phyloP scores from a whole-genome alignment of 1,139 yeast species.

The Kodamaea derodonti region DNA sequence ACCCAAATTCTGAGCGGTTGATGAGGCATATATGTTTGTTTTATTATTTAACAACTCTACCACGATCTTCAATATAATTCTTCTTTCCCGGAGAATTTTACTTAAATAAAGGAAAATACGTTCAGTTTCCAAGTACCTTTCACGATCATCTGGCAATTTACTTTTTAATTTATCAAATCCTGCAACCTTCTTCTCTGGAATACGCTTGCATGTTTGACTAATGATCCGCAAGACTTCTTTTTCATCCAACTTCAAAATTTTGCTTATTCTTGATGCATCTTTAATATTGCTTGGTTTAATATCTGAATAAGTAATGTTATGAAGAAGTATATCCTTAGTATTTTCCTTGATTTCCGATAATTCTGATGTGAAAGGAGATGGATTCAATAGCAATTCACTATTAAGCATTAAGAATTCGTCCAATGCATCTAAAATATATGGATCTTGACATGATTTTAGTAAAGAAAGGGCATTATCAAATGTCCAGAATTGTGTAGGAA shows the following conservation, averaged over 20 bases:
- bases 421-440: constrained; percentile 35
- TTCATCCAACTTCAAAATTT: constrained; percentile 30
- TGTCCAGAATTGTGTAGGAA: constrained; percentile 41
- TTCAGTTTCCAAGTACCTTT: constrained; percentile 26
- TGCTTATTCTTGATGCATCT: constrained; percentile 40
- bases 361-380: constrained; percentile 29
- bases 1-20: constrained; percentile 36
- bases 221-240: constrained; percentile 47
- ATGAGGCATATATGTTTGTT: constrained; percentile 26
- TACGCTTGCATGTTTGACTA: constrained; percentile 33
- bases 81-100: constrained; percentile 43
- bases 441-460: constrained; percentile 29
- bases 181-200: constrained; percentile 27
- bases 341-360: constrained; percentile 7
- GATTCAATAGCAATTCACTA: constrained; percentile 20
- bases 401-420: constrained; percentile 44
- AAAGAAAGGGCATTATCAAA: constrained; percentile 39
- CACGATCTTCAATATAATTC: constrained; percentile 40
- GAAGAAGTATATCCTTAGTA: constrained; percentile 30
- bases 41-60: constrained; percentile 36
- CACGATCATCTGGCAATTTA: constrained; percentile 36
- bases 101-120: constrained; percentile 28
- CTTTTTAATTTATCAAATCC: constrained; percentile 25
- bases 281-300: constrained; percentile 27
- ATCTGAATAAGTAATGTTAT: constrained; percentile 38